Evolutionary conservation across 2,329 filamentous ascomycete species (phyloP).

Genomic region (Taxawa tesnikishii): DNA sequence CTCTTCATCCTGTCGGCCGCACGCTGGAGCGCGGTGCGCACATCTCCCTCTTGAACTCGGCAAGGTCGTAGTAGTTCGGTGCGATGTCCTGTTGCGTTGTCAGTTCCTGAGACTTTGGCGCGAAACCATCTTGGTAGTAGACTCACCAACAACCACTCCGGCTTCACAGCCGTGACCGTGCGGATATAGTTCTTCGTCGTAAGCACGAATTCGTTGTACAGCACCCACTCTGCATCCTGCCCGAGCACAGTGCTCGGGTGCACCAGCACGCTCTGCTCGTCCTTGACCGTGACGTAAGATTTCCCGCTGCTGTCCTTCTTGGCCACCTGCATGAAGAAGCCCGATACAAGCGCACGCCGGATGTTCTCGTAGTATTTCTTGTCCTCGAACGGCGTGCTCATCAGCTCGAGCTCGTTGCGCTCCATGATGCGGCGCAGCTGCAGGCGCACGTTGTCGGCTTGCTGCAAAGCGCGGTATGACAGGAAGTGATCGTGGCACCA

Average conservation of each 20-base stretch:
- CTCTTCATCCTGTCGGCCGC: constrained; percentile 39
- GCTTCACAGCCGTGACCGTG: constrained; percentile 80
- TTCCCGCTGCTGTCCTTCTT: constrained; percentile 85
- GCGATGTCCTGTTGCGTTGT: constrained; percentile 65
- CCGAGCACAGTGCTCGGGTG: constrained; percentile 86
- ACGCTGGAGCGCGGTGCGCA: constrained; percentile 53
- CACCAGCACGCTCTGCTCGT: constrained; percentile 84
- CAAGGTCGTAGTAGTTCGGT: constrained; percentile 80
- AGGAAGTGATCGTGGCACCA: constrained; percentile 98
- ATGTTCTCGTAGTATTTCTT: constrained; percentile 99
- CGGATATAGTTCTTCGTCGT: constrained; percentile 98
- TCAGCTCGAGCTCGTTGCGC: constrained; percentile 68
- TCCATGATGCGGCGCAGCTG: constrained; percentile 98
- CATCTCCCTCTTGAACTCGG: constrained; percentile 69
- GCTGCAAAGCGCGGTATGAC: constrained; percentile 74
- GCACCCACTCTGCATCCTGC: constrained; percentile 86
- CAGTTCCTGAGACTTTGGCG: constrained; percentile 1
- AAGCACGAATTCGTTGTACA: constrained; percentile 97
- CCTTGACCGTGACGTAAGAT: constrained; percentile 90
- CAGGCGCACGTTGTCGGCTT: constrained; percentile 83
- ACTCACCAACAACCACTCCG: constrained; percentile 85
- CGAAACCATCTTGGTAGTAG: too few relatives aligned
- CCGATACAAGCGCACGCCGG: constrained; percentile 75
- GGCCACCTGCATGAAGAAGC: constrained; percentile 99
- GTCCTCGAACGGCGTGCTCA: constrained; percentile 83